These are phyloP conservation scores for Onygenales sp. DNA, from an alignment of 2,329 filamentous ascomycete genomes.

Conservation along the genomic window DNA sequence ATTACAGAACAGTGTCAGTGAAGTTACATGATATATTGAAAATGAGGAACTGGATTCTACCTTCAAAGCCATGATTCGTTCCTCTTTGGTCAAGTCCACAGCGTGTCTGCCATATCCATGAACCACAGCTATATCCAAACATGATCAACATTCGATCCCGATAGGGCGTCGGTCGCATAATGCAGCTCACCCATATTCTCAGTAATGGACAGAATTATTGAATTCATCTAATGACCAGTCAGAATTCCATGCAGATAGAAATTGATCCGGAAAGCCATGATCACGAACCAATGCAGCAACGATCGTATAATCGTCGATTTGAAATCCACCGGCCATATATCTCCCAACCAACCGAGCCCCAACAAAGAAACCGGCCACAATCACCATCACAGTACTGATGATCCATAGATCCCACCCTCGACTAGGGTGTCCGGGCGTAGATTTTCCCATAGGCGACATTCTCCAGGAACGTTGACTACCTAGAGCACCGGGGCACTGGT, in stretches of 20 bases:
- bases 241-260: background rate
- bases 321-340: conserved; percentile 10
- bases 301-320: conserved; percentile 18
- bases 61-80: conserved; percentile 19
- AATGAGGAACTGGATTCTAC: conserved; percentile 7
- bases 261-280: background rate
- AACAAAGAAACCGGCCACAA: conserved; percentile 15
- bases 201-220: conserved; percentile 11
- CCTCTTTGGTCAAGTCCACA: conserved; percentile 11
- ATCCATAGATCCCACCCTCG: conserved; percentile 16
- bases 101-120: conserved; percentile 23
- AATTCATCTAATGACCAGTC: conserved; percentile 6
- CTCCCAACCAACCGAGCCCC: conserved; percentile 12
- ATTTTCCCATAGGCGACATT: background rate
- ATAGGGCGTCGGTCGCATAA: background rate
- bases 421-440: conserved; percentile 11
- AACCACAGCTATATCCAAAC: conserved; percentile 15
- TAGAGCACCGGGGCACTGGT: background rate
- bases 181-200: conserved; percentile 6
- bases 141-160: background rate
- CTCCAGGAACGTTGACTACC: background rate
- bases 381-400: conserved; percentile 14
- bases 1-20: background rate
- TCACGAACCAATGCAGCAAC: conserved; percentile 12
- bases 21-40: background rate